A percentile compares a stretch with the other conserved stretches of the same genome.
These are phyloP conservation scores for Neonectria ditissima DNA, from an alignment of 2,329 filamentous ascomycete species.

Conservation along the genomic window DNA sequence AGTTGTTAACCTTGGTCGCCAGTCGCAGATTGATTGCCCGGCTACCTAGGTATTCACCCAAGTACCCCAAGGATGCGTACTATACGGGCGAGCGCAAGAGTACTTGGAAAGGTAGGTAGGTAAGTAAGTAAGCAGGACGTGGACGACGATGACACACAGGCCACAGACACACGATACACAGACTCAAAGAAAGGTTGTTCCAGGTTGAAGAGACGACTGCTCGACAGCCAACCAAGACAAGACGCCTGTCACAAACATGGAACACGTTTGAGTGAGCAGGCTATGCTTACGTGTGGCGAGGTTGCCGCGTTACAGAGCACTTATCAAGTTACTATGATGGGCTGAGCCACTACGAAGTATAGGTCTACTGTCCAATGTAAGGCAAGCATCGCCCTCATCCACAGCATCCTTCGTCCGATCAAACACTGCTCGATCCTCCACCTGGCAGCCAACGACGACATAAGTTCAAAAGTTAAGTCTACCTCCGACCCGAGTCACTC, in stretches of 20 bases:
- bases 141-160: slow-evolving; percentile 6
- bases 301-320: neutral
- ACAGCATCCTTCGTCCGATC: neutral
- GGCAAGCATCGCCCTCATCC: too few relatives aligned
- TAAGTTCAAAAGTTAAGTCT: neutral
- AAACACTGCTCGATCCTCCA: neutral
- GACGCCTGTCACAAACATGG: slow-evolving; percentile 20
- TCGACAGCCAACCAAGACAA: slow-evolving; percentile 21
- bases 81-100: neutral
- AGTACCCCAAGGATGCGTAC: slow-evolving; percentile 1
- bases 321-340: neutral
- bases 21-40: slow-evolving; percentile 26
- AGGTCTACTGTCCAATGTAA: too few relatives aligned
- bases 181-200: neutral
- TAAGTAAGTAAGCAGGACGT: slow-evolving; percentile 16
- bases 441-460: neutral
- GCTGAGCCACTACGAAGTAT: too few relatives aligned
- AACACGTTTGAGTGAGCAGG: slow-evolving; percentile 10
- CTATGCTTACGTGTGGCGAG: slow-evolving; percentile 1
- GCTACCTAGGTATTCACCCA: neutral
- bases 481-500: slow-evolving; percentile 2
- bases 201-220: neutral
- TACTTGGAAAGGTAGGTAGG: too few relatives aligned
- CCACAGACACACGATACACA: slow-evolving; percentile 9
- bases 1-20: slow-evolving; percentile 1